Conservation (phyloP, 768 basidiomycete species). For the Boletus coccyginus region DNA sequence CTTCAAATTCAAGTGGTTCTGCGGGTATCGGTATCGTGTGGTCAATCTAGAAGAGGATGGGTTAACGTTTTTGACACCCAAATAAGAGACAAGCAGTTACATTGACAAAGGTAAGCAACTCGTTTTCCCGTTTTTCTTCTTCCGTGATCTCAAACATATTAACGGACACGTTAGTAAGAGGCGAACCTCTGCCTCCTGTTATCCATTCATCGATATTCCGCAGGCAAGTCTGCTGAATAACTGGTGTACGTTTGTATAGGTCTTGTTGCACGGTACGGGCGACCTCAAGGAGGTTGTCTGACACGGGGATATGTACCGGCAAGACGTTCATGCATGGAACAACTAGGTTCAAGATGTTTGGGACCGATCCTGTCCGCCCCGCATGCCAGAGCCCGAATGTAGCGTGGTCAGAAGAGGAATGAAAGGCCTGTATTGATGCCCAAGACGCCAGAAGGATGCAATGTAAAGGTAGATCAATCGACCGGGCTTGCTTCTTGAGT, state of each 20-base stretch:
- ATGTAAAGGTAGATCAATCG: conserved; percentile 34
- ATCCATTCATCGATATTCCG: conserved; percentile 37
- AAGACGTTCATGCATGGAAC: conserved; percentile 46
- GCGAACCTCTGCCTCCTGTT: conserved; percentile 24
- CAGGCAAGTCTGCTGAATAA: conserved; percentile 41
- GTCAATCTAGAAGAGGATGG: conserved; percentile 28
- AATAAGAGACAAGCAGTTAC: conserved; percentile 24
- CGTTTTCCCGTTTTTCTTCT: conserved; percentile 6
- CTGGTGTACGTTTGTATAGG: conserved; percentile 35
- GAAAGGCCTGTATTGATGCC: conserved; percentile 37
- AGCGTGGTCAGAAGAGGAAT: conserved; percentile 26
- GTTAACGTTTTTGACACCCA: background rate
- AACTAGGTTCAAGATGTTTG: conserved; percentile 37
- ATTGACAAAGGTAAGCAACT: conserved; percentile 32
- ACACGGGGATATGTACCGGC: conserved; percentile 34
- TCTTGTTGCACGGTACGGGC: conserved; percentile 35
- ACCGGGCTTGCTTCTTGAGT: conserved; percentile 45
- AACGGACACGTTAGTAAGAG: conserved; percentile 43
- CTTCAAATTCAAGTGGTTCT: conserved; percentile 2
- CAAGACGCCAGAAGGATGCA: conserved; percentile 44
- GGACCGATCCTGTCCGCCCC: conserved; percentile 37
- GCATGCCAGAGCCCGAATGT: conserved; percentile 49
- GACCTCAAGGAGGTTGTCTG: conserved; percentile 22
- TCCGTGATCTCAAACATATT: conserved; percentile 41
- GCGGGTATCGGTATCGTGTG: conserved; percentile 38